phyloP scores from a whole-genome alignment of 768 basidiomycete species.

The Chiua virens region DNA sequence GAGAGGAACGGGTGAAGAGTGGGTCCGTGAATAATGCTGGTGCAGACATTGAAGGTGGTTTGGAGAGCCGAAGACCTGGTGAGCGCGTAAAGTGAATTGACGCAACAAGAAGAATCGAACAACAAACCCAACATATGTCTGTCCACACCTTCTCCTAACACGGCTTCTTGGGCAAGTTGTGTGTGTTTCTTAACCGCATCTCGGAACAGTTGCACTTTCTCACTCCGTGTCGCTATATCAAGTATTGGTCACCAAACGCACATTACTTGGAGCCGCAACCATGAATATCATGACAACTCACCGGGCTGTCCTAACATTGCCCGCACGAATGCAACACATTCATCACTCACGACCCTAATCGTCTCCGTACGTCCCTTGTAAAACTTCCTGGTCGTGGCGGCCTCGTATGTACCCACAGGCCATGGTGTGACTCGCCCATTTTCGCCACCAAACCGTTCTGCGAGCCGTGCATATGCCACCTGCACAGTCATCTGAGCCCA shows the following conservation, averaged over 20 bases:
- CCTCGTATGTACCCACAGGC: constrained; percentile 88
- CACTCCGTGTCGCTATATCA: constrained; percentile 31
- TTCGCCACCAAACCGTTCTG: constrained; percentile 33
- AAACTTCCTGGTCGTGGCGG: constrained; percentile 87
- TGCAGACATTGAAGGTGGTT: constrained; percentile 58
- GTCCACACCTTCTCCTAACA: constrained; percentile 76
- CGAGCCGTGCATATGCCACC: constrained; percentile 78
- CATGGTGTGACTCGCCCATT: constrained; percentile 34
- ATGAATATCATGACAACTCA: constrained; percentile 6
- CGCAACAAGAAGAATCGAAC: background rate
- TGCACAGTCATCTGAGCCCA: constrained; percentile 95
- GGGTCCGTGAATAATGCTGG: constrained; percentile 79
- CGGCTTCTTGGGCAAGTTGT: constrained; percentile 61
- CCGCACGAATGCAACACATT: constrained; percentile 74
- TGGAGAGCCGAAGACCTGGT: constrained; percentile 68
- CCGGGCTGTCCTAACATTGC: constrained; percentile 63
- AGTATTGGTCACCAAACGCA: background rate
- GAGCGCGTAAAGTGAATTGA: background rate
- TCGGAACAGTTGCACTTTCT: constrained; percentile 54
- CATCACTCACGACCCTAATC: constrained; percentile 78
- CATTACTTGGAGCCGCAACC: background rate
- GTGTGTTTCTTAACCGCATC: constrained; percentile 66
- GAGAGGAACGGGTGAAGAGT: constrained; percentile 64
- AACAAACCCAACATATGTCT: constrained; percentile 79
- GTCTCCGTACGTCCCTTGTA: constrained; percentile 91